A percentile compares a stretch with the other conserved stretches of the same genome.
Evolutionary conservation across 2,329 filamentous ascomycete genomes (phyloP).

Genomic region (Raffaelea albimanens): DNA sequence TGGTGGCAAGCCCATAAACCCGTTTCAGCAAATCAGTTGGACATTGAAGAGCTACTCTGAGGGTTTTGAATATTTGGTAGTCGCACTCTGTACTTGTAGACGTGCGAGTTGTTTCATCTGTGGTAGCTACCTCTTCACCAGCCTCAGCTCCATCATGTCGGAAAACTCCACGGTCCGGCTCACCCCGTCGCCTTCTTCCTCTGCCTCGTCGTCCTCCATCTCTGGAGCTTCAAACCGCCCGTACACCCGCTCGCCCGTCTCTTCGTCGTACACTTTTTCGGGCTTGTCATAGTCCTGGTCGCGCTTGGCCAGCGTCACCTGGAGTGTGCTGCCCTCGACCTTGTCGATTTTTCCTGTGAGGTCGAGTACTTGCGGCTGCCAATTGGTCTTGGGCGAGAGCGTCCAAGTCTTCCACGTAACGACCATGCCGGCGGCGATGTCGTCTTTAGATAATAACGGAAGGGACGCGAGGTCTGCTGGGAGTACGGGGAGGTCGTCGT

Average conservation of each 20-base stretch:
- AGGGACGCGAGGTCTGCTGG: slow-evolving; percentile 48
- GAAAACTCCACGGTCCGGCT: slow-evolving; percentile 44
- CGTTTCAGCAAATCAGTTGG: no score
- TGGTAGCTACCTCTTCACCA: no score
- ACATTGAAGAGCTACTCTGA: no score
- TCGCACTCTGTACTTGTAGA: no score
- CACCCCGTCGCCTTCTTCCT: slow-evolving; percentile 34
- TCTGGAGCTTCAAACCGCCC: slow-evolving; percentile 68
- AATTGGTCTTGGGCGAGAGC: slow-evolving; percentile 51
- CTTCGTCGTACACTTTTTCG: slow-evolving; percentile 52
- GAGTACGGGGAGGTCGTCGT: slow-evolving; percentile 54
- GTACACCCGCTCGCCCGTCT: slow-evolving; percentile 64
- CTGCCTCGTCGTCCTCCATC: slow-evolving; percentile 42
- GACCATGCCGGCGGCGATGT: slow-evolving; percentile 49
- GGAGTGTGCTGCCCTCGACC: slow-evolving; percentile 39
- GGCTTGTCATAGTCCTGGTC: slow-evolving; percentile 50
- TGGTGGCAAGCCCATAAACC: no score
- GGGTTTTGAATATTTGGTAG: no score
- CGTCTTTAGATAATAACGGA: slow-evolving; percentile 34
- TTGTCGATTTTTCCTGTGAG: slow-evolving; percentile 60
- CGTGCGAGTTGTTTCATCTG: no score
- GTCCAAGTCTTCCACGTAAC: slow-evolving; percentile 60
- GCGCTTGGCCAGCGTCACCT: slow-evolving; percentile 57
- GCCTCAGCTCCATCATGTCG: slow-evolving; percentile 59
- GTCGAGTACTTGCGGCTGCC: slow-evolving; percentile 54